Evolutionary conservation across 2,329 filamentous ascomycete genomes (phyloP).

Genomic region (Cladorrhinum sp.): DNA sequence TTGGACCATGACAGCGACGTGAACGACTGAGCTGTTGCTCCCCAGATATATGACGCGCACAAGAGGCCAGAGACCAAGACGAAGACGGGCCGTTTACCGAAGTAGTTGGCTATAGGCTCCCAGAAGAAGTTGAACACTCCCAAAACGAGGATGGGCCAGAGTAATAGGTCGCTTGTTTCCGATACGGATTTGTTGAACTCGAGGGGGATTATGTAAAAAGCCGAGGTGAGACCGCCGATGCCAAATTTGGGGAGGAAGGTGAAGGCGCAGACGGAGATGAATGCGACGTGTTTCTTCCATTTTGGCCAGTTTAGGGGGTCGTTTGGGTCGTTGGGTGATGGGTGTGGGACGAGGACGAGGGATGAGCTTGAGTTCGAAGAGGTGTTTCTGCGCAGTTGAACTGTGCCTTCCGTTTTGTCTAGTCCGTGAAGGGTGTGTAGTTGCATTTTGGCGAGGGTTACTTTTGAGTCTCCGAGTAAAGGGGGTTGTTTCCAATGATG

Average conservation of each 20-base stretch:
- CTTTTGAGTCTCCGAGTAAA: not conserved
- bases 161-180: constrained; percentile 42
- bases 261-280: constrained; percentile 42
- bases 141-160: constrained; percentile 43
- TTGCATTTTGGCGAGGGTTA: constrained; percentile 14
- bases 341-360: constrained; percentile 42
- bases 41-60: constrained; percentile 42
- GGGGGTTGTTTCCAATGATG: not conserved
- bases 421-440: constrained; percentile 30
- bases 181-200: constrained; percentile 43
- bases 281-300: constrained; percentile 45
- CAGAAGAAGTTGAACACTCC: constrained; percentile 49
- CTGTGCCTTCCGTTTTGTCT: constrained; percentile 44
- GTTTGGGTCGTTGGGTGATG: constrained; percentile 43
- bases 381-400: constrained; percentile 34
- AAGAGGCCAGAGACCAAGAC: constrained; percentile 41
- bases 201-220: constrained; percentile 41
- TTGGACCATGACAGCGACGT: constrained; percentile 43
- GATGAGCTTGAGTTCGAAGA: constrained; percentile 8
- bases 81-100: constrained; percentile 46
- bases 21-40: constrained; percentile 40
- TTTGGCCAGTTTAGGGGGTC: constrained; percentile 46
- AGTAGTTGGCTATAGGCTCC: constrained; percentile 46
- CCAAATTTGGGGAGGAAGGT: constrained; percentile 45
- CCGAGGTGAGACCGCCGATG: constrained; percentile 43